Base-by-base conservation (phyloP, 176 grass and related monocot species). In the Oryza australiensis region DNA sequence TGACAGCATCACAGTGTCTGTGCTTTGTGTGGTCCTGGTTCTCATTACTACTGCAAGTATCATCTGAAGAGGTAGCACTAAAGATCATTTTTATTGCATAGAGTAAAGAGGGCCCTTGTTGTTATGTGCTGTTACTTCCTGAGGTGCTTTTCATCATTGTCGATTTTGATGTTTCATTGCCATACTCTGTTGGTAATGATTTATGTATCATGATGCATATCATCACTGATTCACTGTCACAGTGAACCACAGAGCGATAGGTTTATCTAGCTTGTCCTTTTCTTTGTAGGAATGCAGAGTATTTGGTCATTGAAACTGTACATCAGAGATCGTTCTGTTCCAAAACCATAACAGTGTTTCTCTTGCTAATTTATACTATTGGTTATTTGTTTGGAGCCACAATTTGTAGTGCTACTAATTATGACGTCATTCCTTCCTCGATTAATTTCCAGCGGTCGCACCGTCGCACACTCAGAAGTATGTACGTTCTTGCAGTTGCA, bases 381-480 rank as follows among this genome's bases (percentile, higher is more conserved):
- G 51, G 51, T 55, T n/a, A 7, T 22, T n/a, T n/a, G 20, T 55
- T 55, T 55, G 14, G 46, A 49, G 14, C 43, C 43, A 46, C 1
- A 46, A 4, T 5, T 15, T 13, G 5, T 49, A 46, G 13, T 46
- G 2, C 12, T 46, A 20, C 20, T 53, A 62, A 64, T 45, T 49
- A 11, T 35, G 23, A 27, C 16, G 51, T 55, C 51, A 55, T 55
- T 22, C 6, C 5, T 13, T 55, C 51, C 35, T 82, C 63, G 5
- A 62, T 46, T 62, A 70, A 60, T 45, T 38, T 64, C 66, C n/a
- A 2, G 75, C 64, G 20, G 49, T 70, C 53, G 26, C 82, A n/a
- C n/a, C n/a, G n/a, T n/a, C n/a, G n/a, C n/a, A 85, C 80, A 89
- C 70, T 89, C 76, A 38, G 75, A 80, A 40, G 8, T 80, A 18